Evolutionary conservation across 176 grass and related monocot species (phyloP).

Genomic region (Oryza glumipatula): DNA sequence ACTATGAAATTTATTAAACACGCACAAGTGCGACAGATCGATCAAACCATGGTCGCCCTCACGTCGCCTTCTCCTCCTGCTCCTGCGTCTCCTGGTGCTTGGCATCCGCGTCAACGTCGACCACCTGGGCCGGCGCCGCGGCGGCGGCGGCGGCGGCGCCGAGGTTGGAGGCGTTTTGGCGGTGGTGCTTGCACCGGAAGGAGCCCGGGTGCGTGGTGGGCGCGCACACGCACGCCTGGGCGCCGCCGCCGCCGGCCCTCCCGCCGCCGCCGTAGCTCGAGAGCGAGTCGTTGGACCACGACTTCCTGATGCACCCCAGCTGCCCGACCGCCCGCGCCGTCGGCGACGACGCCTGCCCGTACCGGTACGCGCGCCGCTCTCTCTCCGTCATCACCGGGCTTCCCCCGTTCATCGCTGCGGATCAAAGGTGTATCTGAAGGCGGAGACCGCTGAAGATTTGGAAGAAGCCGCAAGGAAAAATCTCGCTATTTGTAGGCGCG

Average conservation of each 20-base stretch:
- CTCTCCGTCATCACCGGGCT: constrained; percentile 70
- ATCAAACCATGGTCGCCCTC: background rate
- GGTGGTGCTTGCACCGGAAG: constrained; percentile 88
- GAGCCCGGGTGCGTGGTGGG: constrained; percentile 84
- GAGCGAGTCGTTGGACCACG: constrained; percentile 85
- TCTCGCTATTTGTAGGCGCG: constrained; percentile 22
- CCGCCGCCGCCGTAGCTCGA: constrained; percentile 36
- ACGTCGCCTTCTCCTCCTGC: constrained; percentile 33
- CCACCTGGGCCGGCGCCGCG: background rate
- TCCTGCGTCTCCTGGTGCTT: constrained; percentile 9
- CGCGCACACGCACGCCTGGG: constrained; percentile 67
- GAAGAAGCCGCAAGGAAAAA: background rate
- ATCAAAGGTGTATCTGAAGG: background rate
- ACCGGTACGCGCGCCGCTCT: constrained; percentile 59
- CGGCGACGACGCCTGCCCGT: constrained; percentile 42
- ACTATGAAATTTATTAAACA: no score
- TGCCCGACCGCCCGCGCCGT: constrained; percentile 21
- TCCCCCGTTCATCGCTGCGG: constrained; percentile 49
- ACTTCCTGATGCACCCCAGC: constrained; percentile 54
- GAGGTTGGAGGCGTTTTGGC: constrained; percentile 33
- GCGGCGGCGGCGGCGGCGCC: background rate
- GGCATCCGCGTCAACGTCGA: background rate
- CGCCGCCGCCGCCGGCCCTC: background rate
- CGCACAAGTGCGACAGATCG: no score
- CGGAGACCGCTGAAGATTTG: background rate